These are phyloP conservation scores for Axilococcus clingmanii DNA, from an alignment of 139 green algal genomes.

Conservation along the genomic window DNA sequence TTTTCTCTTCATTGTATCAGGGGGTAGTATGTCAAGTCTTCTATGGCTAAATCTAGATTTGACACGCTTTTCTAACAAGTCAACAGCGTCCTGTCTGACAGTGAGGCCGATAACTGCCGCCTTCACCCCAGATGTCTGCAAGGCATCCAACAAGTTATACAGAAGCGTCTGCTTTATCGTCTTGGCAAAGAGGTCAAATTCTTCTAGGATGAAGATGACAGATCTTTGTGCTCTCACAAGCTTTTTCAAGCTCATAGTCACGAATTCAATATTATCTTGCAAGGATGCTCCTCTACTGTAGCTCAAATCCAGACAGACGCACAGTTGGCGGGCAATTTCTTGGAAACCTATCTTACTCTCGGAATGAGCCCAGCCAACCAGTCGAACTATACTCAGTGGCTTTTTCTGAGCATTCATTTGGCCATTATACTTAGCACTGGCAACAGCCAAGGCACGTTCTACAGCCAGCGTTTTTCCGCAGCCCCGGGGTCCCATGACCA, in stretches of 20 bases:
- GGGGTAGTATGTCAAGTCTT: slow-evolving; percentile 24
- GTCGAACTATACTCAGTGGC: slow-evolving; percentile 56
- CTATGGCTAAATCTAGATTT: slow-evolving; percentile 56
- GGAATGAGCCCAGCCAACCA: slow-evolving; percentile 53
- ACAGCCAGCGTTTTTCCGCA: slow-evolving; percentile 45
- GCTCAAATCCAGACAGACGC: slow-evolving; percentile 19
- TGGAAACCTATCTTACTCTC: slow-evolving; percentile 63
- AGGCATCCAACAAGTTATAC: slow-evolving; percentile 77
- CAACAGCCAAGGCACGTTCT: slow-evolving; percentile 28
- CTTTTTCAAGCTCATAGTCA: slow-evolving; percentile 49
- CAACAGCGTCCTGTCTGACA: slow-evolving; percentile 48
- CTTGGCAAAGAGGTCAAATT: slow-evolving; percentile 56
- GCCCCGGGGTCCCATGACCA: slow-evolving; percentile 37
- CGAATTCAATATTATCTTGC: slow-evolving; percentile 70
- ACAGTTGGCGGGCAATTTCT: slow-evolving; percentile 66
- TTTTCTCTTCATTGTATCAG: no score
- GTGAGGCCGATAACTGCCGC: slow-evolving; percentile 61
- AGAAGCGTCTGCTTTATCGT: slow-evolving; percentile 63
- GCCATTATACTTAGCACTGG: slow-evolving; percentile 26
- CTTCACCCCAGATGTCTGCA: slow-evolving; percentile 43
- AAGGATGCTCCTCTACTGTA: slow-evolving; percentile 43
- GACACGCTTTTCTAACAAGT: slow-evolving; percentile 78
- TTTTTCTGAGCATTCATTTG: slow-evolving; percentile 12
- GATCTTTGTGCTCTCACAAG: slow-evolving; percentile 53
- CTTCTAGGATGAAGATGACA: slow-evolving; percentile 72